Percentiles rank a stretch among this genome's conserved stretches.
Conservation (phyloP, 352 stramenopile genomes). For the Globisporangium emineosum region DNA sequence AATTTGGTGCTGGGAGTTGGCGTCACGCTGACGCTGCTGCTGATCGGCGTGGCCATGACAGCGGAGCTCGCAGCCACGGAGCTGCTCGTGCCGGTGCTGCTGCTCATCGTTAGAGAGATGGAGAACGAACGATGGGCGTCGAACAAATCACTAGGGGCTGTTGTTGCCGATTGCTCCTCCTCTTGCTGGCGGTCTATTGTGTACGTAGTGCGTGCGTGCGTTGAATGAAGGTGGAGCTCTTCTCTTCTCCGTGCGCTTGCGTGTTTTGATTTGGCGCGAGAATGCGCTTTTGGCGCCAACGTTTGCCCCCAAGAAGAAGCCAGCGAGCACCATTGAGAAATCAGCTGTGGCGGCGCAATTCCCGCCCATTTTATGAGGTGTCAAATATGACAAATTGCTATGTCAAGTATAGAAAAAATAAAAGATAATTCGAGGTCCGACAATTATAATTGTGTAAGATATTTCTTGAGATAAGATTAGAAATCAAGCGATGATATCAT, state of each 20-base stretch:
- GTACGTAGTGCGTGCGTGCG: background rate
- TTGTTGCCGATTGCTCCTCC: background rate
- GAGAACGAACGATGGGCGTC: background rate
- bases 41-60: constrained; percentile 8
- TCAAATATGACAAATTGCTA: background rate
- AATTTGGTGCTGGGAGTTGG: constrained; percentile 8
- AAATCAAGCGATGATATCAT: too few species aligned
- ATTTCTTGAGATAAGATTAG: too few species aligned
- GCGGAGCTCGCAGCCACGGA: background rate
- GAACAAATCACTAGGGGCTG: background rate
- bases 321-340: background rate
- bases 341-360: background rate
- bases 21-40: constrained; percentile 2
- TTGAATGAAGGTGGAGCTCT: background rate
- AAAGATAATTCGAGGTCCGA: too few species aligned
- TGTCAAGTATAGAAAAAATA: background rate
- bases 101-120: background rate
- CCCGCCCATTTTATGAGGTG: background rate
- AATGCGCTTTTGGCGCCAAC: constrained; percentile 8
- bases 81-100: background rate
- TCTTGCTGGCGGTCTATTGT: background rate
- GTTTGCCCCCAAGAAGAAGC: background rate
- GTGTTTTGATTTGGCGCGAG: background rate
- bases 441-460: too few species aligned
- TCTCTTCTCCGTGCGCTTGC: background rate